These are phyloP conservation scores for Decorospora gaudefroyi DNA, from an alignment of 2,329 filamentous ascomycete genomes.

Conservation along the genomic window DNA sequence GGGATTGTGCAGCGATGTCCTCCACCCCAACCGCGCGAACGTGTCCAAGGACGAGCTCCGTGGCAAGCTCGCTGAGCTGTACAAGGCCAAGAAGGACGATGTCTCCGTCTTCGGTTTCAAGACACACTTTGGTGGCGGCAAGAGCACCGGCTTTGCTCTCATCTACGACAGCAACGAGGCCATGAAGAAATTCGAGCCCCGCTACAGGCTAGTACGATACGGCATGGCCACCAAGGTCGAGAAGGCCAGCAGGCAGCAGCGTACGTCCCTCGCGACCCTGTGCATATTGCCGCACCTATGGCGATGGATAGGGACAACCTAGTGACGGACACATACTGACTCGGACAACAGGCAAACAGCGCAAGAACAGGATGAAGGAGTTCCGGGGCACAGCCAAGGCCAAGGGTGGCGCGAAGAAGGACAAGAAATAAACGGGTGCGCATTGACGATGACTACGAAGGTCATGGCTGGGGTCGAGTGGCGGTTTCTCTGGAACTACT, in stretches of 20 bases:
- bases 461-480: conserved; percentile 39
- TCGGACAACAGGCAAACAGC: conserved; percentile 84
- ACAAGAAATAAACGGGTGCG: conserved; percentile 63
- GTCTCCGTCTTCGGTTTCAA: conserved; percentile 97
- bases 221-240: conserved; percentile 93
- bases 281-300: conserved; percentile 11
- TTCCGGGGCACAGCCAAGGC: conserved; percentile 97
- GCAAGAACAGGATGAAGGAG: conserved; percentile 99
- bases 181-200: conserved; percentile 99
- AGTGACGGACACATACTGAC: conserved; percentile 37
- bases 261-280: conserved; percentile 65
- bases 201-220: conserved; percentile 94
- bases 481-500: conserved; percentile 41
- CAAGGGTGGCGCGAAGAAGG: conserved; percentile 94
- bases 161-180: conserved; percentile 98
- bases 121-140: conserved; percentile 99
- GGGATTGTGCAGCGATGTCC: conserved; percentile 77
- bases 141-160: conserved; percentile 98
- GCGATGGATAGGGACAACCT: conserved; percentile 12
- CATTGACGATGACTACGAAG: conserved; percentile 36
- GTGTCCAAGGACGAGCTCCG: conserved; percentile 99
- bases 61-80: conserved; percentile 88
- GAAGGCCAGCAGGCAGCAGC: conserved; percentile 97
- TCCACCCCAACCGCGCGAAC: conserved; percentile 97
- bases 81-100: conserved; percentile 98